These are phyloP conservation scores for Apiospora arundinis DNA, from an alignment of 2,329 filamentous ascomycete genomes.

Conservation along the genomic window DNA sequence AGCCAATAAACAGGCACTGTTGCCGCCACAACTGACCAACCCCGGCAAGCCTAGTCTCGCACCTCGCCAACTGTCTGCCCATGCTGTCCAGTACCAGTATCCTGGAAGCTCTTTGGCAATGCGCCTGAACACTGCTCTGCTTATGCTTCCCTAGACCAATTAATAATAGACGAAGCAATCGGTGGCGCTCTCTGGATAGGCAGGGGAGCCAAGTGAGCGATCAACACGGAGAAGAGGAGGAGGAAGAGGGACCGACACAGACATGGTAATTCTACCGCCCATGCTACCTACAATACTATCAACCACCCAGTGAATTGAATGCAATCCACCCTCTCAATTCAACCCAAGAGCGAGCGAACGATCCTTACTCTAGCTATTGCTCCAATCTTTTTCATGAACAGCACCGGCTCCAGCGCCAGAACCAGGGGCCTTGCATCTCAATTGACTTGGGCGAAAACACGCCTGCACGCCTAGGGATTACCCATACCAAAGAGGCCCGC, in stretches of 20 bases:
- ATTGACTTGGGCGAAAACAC: slow-evolving; percentile 5
- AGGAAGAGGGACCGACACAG: background rate
- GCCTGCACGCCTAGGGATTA: background rate
- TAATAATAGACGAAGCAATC: slow-evolving; percentile 1
- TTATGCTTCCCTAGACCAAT: background rate
- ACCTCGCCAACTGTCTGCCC: background rate
- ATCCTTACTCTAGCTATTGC: background rate
- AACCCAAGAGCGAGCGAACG: background rate
- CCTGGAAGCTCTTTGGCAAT: background rate
- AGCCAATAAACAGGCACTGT: background rate
- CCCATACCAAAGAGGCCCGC: slow-evolving; percentile 11
- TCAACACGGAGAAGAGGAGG: background rate
- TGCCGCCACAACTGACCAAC: slow-evolving; percentile 10
- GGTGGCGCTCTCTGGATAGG: background rate
- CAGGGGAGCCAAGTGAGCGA: background rate
- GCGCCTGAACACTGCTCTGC: background rate
- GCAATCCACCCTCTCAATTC: slow-evolving; percentile 1
- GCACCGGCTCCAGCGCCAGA: background rate
- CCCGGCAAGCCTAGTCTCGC: too few species aligned
- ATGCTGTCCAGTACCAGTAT: background rate
- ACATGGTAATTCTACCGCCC: background rate
- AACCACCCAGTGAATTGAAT: slow-evolving; percentile 1
- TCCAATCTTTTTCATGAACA: slow-evolving; percentile 14
- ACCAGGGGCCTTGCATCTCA: background rate
- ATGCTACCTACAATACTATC: background rate